Base-by-base conservation (phyloP, 2,329 filamentous ascomycete genomes). In the Didymella pomorum region DNA sequence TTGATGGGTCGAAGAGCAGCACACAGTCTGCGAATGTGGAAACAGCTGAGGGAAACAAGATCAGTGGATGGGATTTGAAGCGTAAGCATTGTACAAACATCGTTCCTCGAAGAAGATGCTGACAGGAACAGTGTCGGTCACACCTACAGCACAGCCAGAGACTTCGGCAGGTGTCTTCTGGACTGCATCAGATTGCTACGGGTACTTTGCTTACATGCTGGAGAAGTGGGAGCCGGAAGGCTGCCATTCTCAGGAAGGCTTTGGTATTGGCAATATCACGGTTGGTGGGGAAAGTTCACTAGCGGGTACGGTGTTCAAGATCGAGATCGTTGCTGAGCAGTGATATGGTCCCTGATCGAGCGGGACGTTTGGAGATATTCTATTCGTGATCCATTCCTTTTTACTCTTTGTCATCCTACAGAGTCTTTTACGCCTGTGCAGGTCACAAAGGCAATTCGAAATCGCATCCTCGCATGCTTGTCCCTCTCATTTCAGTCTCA, bases 111-210 rank as follows among this genome's bases (percentile, higher is more conserved):
- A 5, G n/a, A 18, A 33, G 18, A 14, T 56, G 37, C 53, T 65
- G 12, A 64, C 41, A 41, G 21, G 26, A 16, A 29, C 39, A 74
- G 71, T 74, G 5, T 59, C 64, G 20, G 70, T 74, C 0, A 68
- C 56, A 16, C 71, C 71, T 44, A 56, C 63, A 33, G 21, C 60
- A 10, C 64, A 69, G 18, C 56, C 63, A 2, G 50, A 52, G 20
- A 44, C 44, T 23, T 62, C 62, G 11, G 52, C 64, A 18, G 62
- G 58, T 4, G 69, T 68, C 14, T 64, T 66, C 46, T 72, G 70
- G 68, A 62, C 58, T 4, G 58, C 57, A 18, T 46, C 59, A 11
- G 71, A 74, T 14, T 74, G 71, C 61, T 69, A 71, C 43, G 71
- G 70, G 1, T 74, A 73, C 49, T 71, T 74, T 35, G 53, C 60